Percentiles rank a stretch among this genome's conserved stretches.
Conservation (phyloP, 2,329 filamentous ascomycete species). For the Cordyceps cicadae region DNA sequence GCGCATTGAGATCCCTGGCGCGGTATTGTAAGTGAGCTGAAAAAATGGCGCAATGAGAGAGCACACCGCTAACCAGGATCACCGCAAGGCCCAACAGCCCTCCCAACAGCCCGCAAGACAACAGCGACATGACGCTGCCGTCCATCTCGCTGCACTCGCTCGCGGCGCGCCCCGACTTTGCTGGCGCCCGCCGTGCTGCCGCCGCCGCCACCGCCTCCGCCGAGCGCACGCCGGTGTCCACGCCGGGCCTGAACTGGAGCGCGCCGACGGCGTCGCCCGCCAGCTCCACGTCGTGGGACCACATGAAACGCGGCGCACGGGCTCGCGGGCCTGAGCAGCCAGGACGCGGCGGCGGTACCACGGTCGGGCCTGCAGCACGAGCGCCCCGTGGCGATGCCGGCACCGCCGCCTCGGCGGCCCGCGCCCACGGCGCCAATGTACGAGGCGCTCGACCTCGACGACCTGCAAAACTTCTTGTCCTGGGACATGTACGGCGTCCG, state of each 20-base stretch:
- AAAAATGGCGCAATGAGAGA: background rate
- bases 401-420: constrained; percentile 17
- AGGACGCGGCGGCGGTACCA: constrained; percentile 14
- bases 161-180: constrained; percentile 14
- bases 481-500: constrained; percentile 35
- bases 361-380: constrained; percentile 30
- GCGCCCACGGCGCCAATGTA: constrained; percentile 21
- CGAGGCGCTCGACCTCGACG: constrained; percentile 29
- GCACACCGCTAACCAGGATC: background rate
- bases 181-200: constrained; percentile 9
- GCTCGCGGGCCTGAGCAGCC: constrained; percentile 17
- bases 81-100: constrained; percentile 13
- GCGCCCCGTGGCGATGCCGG: constrained; percentile 23
- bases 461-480: constrained; percentile 30
- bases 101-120: constrained; percentile 14
- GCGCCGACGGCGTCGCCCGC: constrained; percentile 16
- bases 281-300: constrained; percentile 20
- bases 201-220: too few species aligned
- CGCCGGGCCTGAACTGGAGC: background rate
- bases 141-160: constrained; percentile 19
- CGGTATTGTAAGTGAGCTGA: constrained; percentile 18
- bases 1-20: constrained; percentile 17
- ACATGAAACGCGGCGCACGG: constrained; percentile 21
- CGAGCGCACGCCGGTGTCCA: background rate
- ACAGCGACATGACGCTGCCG: constrained; percentile 16